These are phyloP conservation scores for Golubevia pallescens DNA, from an alignment of 1,284 basidiomycete genomes.

Conservation along the genomic window DNA sequence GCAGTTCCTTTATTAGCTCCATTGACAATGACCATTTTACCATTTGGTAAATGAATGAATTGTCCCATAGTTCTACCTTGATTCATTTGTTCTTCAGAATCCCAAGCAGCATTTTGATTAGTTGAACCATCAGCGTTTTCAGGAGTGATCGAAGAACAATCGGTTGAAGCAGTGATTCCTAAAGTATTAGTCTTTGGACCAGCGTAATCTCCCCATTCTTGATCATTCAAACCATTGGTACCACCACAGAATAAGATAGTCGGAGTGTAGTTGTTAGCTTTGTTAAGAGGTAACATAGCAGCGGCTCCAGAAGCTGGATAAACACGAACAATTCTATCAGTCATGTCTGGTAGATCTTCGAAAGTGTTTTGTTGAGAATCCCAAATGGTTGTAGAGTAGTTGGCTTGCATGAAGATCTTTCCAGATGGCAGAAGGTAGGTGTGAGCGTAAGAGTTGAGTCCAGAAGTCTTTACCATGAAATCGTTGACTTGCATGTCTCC, in stretches of 20 bases:
- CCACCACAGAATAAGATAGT: conserved; percentile 63
- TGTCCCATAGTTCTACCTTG: conserved; percentile 54
- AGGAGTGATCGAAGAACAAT: conserved; percentile 58
- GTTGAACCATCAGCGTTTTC: conserved; percentile 40
- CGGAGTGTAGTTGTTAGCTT: conserved; percentile 51
- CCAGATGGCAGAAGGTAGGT: conserved; percentile 60
- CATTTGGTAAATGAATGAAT: conserved; percentile 58
- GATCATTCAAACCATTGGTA: conserved; percentile 28
- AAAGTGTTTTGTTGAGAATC: conserved; percentile 38
- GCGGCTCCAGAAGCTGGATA: conserved; percentile 59
- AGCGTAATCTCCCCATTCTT: conserved; percentile 56
- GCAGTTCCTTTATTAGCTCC: conserved; percentile 55
- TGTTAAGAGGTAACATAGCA: conserved; percentile 56
- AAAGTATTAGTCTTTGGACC: conserved; percentile 42
- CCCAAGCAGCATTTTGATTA: conserved; percentile 27
- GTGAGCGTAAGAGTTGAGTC: conserved; percentile 63
- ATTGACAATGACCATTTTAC: conserved; percentile 60
- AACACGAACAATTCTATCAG: conserved; percentile 40
- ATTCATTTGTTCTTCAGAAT: conserved; percentile 45
- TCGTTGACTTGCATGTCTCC: not conserved
- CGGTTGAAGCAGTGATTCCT: conserved; percentile 35
- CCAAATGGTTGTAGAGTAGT: conserved; percentile 55
- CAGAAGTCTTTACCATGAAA: conserved; percentile 48
- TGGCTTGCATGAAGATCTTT: conserved; percentile 63
- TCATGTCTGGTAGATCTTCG: conserved; percentile 49